Percentiles rank a stretch among this genome's conserved stretches.
Conservation (phyloP, 345 rosid species). For the Citrus trifoliata region DNA sequence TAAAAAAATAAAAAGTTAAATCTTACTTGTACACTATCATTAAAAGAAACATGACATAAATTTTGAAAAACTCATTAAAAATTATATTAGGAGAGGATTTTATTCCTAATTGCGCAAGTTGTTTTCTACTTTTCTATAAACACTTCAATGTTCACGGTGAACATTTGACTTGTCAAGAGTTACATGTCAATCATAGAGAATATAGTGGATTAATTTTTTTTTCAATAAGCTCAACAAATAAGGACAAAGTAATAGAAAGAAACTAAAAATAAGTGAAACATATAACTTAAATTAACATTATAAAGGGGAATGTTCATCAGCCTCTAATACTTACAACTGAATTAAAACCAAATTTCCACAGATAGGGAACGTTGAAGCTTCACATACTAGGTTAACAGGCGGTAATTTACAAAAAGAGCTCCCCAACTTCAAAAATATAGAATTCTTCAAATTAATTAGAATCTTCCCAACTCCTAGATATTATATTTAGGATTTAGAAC, state of each 20-base stretch:
- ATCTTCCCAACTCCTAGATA: slow-evolving; percentile 17
- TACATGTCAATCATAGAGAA: not conserved
- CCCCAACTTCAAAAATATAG: slow-evolving; percentile 23
- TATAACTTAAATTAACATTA: not conserved
- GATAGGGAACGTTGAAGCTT: slow-evolving; percentile 21
- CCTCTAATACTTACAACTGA: slow-evolving; percentile 35
- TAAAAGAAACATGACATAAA: no score
- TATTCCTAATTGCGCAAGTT: no score
- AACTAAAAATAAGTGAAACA: not conserved
- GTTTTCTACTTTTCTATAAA: not conserved
- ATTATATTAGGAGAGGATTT: accelerated
- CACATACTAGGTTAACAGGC: slow-evolving; percentile 36
- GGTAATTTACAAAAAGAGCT: slow-evolving; percentile 42
- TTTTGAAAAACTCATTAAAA: no score
- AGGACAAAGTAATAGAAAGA: no score
- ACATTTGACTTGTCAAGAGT: not conserved
- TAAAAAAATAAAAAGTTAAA: no score
- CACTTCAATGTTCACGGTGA: not conserved
- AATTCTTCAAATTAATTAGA: slow-evolving; percentile 18
- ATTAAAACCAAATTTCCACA: slow-evolving; percentile 17
- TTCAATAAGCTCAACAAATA: not conserved
- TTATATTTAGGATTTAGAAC: not conserved
- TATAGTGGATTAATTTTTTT: not conserved
- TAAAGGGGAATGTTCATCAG: slow-evolving; percentile 19
- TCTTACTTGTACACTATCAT: no score